These are phyloP conservation scores for Steccherinum ochraceum DNA, from an alignment of 768 basidiomycete genomes.

Conservation along the genomic window DNA sequence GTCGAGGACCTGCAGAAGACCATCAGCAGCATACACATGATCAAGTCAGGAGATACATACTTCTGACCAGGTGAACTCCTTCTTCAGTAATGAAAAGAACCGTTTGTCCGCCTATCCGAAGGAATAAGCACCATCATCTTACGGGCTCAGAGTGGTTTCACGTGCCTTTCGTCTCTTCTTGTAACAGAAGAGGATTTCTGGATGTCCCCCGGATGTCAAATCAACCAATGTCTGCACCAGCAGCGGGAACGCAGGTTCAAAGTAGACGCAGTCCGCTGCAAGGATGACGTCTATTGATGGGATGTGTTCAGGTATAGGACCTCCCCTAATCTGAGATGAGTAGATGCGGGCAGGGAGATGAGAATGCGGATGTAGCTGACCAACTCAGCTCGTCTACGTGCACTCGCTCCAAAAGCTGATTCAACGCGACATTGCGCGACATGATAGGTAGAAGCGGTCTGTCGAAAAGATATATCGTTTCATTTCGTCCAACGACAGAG, in stretches of 20 bases:
- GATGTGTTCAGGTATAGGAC: constrained; percentile 38
- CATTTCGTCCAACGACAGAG: background rate
- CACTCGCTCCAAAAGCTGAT: constrained; percentile 48
- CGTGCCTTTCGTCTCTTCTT: constrained; percentile 86
- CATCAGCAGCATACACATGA: background rate
- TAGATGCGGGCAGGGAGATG: constrained; percentile 7
- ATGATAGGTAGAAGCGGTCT: constrained; percentile 80
- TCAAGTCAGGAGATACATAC: constrained; percentile 27
- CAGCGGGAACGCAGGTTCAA: constrained; percentile 87
- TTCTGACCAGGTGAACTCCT: constrained; percentile 68
- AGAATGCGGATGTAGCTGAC: constrained; percentile 28
- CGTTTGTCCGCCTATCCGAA: constrained; percentile 82
- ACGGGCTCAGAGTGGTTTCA: too few relatives aligned
- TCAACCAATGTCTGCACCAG: constrained; percentile 74
- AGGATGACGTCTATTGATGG: constrained; percentile 60
- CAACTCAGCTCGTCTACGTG: constrained; percentile 75
- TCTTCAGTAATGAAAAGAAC: constrained; percentile 77
- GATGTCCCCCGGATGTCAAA: constrained; percentile 37
- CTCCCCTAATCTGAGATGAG: constrained; percentile 51
- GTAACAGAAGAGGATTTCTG: constrained; percentile 86
- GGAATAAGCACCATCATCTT: too few relatives aligned
- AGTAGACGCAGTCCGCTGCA: constrained; percentile 94
- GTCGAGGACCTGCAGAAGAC: constrained; percentile 44
- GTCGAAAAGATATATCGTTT: constrained; percentile 5
- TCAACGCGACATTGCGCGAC: constrained; percentile 64